Conservation (phyloP, 1,139 yeast species). For the Ogataea hybrid region DNA sequence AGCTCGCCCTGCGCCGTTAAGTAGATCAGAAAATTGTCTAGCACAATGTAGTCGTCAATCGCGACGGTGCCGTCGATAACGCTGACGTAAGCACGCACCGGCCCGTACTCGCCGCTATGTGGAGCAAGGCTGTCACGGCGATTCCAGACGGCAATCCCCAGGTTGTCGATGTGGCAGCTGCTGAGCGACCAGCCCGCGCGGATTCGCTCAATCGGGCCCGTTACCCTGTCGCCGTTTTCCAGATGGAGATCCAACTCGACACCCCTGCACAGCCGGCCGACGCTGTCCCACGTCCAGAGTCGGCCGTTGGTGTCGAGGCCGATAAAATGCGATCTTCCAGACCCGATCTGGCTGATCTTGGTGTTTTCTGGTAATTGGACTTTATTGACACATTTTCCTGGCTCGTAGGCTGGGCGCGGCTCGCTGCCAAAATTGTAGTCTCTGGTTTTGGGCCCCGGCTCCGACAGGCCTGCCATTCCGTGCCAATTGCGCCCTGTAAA, state of each 20-base stretch:
- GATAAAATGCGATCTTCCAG: too few relatives aligned
- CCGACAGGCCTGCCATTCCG: too few relatives aligned
- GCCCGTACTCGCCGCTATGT: conserved; percentile 9
- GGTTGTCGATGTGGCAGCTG: conserved; percentile 46
- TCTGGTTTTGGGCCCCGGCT: too few relatives aligned
- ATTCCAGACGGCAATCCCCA: conserved; percentile 65
- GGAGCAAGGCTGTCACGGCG: conserved; percentile 34
- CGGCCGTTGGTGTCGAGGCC: conserved; percentile 49
- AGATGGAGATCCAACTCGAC: conserved; percentile 43
- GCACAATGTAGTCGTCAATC: conserved; percentile 56
- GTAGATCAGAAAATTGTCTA: conserved; percentile 51
- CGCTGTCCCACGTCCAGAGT: conserved; percentile 65
- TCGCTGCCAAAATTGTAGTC: too few relatives aligned
- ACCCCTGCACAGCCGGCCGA: conserved; percentile 39
- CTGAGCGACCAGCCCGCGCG: conserved; percentile 72
- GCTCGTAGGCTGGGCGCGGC: too few relatives aligned
- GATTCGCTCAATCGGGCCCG: conserved; percentile 40
- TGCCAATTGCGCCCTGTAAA: too few relatives aligned
- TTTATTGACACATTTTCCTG: too few relatives aligned
- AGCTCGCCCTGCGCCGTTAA: conserved; percentile 48
- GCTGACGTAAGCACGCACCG: conserved; percentile 12
- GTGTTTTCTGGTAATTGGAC: too few relatives aligned
- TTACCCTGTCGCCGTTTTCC: conserved; percentile 15
- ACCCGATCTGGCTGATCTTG: too few relatives aligned
- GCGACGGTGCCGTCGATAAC: conserved; percentile 13